Evolutionary conservation across 768 basidiomycete genomes (phyloP), one percentile per base, ranked within the genome.

Genomic region (Sarcodon aspratus): DNA sequence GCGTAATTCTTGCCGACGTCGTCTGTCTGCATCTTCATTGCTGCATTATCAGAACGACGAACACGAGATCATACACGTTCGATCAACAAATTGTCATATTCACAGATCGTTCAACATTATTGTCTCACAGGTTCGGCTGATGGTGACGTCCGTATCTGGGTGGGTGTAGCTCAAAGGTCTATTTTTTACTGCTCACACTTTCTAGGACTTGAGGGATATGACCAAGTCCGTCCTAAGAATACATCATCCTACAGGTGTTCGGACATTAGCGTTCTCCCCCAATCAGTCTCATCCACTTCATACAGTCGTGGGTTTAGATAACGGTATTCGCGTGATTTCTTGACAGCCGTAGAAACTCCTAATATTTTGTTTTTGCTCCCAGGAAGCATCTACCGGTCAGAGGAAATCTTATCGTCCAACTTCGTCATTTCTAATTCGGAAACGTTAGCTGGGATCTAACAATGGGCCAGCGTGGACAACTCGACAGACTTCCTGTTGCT

Each of bases 111-210:
- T 9, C 76, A 77, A 33, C 71, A 81, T 53, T 87, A 85, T 52
- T 85, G 83, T 48, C 76, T 87, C 53, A 88, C 84, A 12, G 86
- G 82, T 15, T 86, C 85, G 33, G 81, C 84, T 8, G 87, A 90
- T 57, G 86, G 85, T 1, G 79, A 87, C 57, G 64, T 89, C 62
- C 80, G 85, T 45, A 73, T 88, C 35, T 90, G 87, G 87, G 86
- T 87, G 56, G 48, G 75, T 63, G 13, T 13, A 6, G 7, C 15
- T 47, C 17, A 33, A 10, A 40, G 33, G 13, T 15, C 13, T 7
- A 9, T 17, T 40, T 31, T 9, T 45, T 37, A 15, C 42, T 32
- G 6, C 33, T 17, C 27, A 34, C 10, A 37, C 27, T 36, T 21
- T 12, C 11, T 17, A 53, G 86, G 86, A 90, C 59, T 63, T 88